A percentile compares a stretch with the other conserved stretches of the same genome.
Evolutionary conservation across 768 basidiomycete genomes (phyloP).

Genomic region (Rhizopogon vulgaris): DNA sequence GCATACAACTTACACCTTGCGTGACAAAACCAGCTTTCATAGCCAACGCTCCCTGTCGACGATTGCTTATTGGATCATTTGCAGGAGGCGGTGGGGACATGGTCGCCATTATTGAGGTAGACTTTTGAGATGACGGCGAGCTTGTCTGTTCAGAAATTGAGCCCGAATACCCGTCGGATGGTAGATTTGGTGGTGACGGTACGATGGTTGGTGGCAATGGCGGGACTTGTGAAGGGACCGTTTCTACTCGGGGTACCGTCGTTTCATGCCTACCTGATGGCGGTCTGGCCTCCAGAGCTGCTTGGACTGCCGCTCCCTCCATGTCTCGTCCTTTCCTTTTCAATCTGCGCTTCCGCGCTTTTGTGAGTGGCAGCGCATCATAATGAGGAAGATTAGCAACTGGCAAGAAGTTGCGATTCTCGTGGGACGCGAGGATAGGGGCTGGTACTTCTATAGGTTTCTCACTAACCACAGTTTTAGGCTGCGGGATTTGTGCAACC

Average conservation of each 20-base stretch:
- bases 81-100: background rate
- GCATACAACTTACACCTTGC: background rate
- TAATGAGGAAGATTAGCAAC: background rate
- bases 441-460: background rate
- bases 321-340: background rate
- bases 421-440: background rate
- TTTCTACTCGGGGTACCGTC: background rate
- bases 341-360: background rate
- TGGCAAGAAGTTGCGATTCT: too few species aligned
- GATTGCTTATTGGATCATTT: background rate
- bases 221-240: background rate
- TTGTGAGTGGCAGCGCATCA: background rate
- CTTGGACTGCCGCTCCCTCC: background rate
- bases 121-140: background rate
- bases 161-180: background rate
- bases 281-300: background rate
- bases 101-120: background rate
- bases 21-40: background rate
- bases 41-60: background rate
- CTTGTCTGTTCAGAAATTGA: too few species aligned
- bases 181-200: background rate
- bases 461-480: background rate
- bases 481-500: background rate
- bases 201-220: background rate
- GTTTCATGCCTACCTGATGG: background rate